Evolutionary conservation across 2,329 filamentous ascomycete species (phyloP), one percentile per base, ranked within the genome.

Genomic region (Epichloe sibirici): DNA sequence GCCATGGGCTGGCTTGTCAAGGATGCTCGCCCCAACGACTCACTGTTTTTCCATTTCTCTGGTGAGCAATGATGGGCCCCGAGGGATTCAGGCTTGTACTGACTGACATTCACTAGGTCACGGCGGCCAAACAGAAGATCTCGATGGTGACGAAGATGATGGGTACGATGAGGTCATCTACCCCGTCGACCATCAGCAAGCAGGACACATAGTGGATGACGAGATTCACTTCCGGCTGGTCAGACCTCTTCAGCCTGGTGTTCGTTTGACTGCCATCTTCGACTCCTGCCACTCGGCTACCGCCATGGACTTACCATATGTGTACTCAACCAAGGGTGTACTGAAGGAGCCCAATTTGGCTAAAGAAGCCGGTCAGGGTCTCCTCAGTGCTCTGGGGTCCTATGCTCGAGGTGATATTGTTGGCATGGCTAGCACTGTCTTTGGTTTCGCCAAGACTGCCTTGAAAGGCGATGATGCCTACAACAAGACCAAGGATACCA

Each of bases 381-480:
- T 90, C 56, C 74, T 90, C 55, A 78, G 79, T 56, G 79, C 90
- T 62, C 81, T 95, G 37, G 82, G 79, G 25, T 83, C 86, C 15
- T 95, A 95, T 69, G 84, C 87, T 49, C 80, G 83, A 58, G 90
- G 91, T 61, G 90, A 97, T 67, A 74, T 96, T 60, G 80, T 82
- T 54, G 82, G 88, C 57, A 90, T 95, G 67, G 82, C 89, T 34
- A 84, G 78, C 54, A 85, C 85, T 45, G 79, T 93, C n/a, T 82
- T 91, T 66, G 82, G 82, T 45, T 80, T 97, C 63, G 82, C 94
- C 70, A 96, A 96, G 75, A 87, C 90, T 65, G 90, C 89, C 17
- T 86, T 88, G 23, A 79, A 73, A 55, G 90, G 90, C 59, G 83
- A 93, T 59, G 81, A 85, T 38, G 84, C 85, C 17, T 85, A 90